Evolutionary conservation across 495 filamentous ascomycete genomes (phyloP).

Genomic region (Xylaria curta): DNA sequence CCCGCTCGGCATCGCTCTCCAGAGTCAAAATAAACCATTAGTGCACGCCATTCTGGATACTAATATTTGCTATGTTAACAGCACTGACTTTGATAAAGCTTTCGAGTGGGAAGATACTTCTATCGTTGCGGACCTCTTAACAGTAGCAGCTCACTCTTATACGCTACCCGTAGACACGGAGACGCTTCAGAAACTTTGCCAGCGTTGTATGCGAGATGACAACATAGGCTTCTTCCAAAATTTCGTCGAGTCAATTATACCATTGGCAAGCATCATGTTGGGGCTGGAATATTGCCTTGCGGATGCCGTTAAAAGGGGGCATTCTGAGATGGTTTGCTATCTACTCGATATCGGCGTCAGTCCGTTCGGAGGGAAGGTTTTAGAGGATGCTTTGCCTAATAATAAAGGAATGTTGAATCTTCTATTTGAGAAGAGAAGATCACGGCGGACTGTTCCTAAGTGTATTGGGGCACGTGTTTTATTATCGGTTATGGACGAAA

Average conservation of each 20-base stretch:
- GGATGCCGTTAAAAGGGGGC: background rate
- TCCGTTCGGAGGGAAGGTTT: too few relatives aligned
- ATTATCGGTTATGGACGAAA: background rate
- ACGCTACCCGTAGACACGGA: too few relatives aligned
- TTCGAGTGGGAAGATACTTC: background rate
- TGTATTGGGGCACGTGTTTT: background rate
- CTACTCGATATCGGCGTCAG: background rate
- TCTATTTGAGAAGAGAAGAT: background rate
- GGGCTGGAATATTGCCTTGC: background rate
- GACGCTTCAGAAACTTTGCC: background rate
- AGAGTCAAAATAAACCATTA: background rate
- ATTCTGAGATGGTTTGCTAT: slow-evolving; percentile 7
- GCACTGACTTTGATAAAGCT: background rate
- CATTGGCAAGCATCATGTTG: too few relatives aligned
- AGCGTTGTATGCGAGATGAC: background rate
- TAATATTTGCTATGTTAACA: background rate
- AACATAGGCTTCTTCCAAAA: background rate
- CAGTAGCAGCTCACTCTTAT: too few relatives aligned
- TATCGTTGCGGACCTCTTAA: background rate
- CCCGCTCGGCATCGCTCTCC: background rate
- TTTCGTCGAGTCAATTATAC: background rate
- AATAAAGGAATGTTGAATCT: background rate
- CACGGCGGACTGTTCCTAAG: background rate
- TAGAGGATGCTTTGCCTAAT: too few relatives aligned
- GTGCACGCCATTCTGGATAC: background rate